A percentile compares a stretch with the other conserved stretches of the same genome.
phyloP scores from a whole-genome alignment of 768 basidiomycete species.

The Pilatotrama ljubarskyi region DNA sequence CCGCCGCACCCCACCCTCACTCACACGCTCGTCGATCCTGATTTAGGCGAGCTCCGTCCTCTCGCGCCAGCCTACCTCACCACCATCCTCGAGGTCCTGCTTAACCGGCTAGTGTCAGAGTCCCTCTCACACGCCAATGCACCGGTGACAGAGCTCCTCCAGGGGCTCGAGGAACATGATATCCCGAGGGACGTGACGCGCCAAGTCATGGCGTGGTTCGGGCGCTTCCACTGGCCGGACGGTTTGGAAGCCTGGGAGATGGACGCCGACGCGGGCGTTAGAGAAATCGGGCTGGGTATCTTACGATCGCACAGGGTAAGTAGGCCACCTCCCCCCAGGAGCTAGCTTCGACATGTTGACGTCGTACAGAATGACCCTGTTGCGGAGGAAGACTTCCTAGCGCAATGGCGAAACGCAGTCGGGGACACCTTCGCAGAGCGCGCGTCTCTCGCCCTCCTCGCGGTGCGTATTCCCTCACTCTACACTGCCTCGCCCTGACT shows the following conservation, averaged over 20 bases:
- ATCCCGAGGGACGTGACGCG: conserved; percentile 56
- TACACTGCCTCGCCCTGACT: background rate
- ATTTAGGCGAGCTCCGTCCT: conserved; percentile 68
- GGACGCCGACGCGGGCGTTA: conserved; percentile 60
- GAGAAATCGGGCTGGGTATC: conserved; percentile 76
- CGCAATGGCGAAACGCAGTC: conserved; percentile 69
- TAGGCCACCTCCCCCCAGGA: background rate
- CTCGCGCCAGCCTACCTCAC: conserved; percentile 67
- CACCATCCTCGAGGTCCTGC: conserved; percentile 70
- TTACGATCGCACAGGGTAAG: conserved; percentile 61
- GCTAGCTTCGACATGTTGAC: too few species aligned
- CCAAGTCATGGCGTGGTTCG: conserved; percentile 86
- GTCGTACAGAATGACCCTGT: conserved; percentile 58
- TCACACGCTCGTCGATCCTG: background rate
- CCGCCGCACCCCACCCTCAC: background rate
- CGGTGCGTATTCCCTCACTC: conserved; percentile 44
- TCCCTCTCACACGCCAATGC: conserved; percentile 53
- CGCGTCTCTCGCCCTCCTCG: conserved; percentile 67
- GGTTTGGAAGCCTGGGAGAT: conserved; percentile 57
- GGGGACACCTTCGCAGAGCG: conserved; percentile 73
- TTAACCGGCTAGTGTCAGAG: conserved; percentile 71
- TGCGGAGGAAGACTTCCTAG: conserved; percentile 53
- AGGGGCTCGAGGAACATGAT: conserved; percentile 70
- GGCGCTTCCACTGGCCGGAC: conserved; percentile 44
- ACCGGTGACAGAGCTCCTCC: conserved; percentile 57